These are phyloP conservation scores for Aspergillus biplanus DNA, from an alignment of 495 filamentous ascomycete genomes.

Conservation along the genomic window DNA sequence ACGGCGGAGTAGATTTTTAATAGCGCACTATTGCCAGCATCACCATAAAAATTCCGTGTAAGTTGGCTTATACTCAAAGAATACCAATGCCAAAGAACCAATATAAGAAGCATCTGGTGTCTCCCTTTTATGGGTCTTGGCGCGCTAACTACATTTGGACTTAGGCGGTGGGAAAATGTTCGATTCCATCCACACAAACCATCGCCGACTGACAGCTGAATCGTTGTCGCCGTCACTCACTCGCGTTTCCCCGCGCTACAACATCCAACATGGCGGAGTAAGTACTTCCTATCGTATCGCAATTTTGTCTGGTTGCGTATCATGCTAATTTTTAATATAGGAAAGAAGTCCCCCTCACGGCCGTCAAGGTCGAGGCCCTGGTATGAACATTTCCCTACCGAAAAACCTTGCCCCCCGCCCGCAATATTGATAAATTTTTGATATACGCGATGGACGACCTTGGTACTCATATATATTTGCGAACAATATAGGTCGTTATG, in stretches of 20 bases:
- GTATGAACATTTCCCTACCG: conserved; percentile 47
- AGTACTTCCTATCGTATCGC: conserved; percentile 11
- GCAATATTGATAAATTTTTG: conserved; percentile 27
- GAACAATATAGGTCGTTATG: conserved; percentile 75
- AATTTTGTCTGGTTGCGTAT: background rate
- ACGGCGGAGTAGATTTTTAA: no score
- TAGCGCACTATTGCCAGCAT: no score
- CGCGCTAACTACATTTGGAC: conserved; percentile 30
- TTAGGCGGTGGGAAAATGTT: conserved; percentile 38
- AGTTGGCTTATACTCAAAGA: background rate
- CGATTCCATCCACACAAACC: conserved; percentile 52
- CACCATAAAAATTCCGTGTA: no score
- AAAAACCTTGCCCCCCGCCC: conserved; percentile 43
- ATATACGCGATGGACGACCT: conserved; percentile 3
- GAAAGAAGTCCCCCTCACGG: conserved; percentile 68
- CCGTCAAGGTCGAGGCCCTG: conserved; percentile 85
- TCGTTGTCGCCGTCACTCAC: conserved; percentile 27
- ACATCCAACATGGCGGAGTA: conserved; percentile 53
- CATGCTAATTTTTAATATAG: conserved; percentile 30
- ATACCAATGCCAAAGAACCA: background rate
- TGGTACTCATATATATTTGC: conserved; percentile 7
- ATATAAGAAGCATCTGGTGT: background rate
- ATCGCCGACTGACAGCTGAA: conserved; percentile 33
- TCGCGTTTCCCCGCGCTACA: conserved; percentile 29
- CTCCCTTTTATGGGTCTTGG: conserved; percentile 25